Evolutionary conservation across 345 rosid genomes (phyloP).

Genomic region (Populus simonii): DNA sequence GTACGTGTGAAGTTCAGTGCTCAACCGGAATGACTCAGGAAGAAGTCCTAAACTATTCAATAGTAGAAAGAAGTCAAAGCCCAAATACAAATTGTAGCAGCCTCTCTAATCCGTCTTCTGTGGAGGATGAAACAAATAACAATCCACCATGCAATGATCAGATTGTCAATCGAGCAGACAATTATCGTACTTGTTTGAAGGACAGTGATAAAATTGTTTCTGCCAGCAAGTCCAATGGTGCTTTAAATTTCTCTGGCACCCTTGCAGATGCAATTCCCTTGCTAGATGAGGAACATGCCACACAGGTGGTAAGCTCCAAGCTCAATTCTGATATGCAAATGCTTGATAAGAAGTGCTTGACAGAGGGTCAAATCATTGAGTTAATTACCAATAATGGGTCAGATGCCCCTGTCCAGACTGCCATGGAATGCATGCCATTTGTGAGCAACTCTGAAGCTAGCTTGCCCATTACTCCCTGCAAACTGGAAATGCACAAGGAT

Average conservation of each 20-base stretch:
- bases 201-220: constrained; percentile 38
- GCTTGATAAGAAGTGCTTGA: constrained; percentile 33
- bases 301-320: constrained; percentile 21
- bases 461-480: constrained; percentile 78
- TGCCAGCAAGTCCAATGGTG: constrained; percentile 28
- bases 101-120: constrained; percentile 79
- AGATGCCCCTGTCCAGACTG: constrained; percentile 38
- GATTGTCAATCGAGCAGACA: constrained; percentile 42
- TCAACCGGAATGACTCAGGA: constrained; percentile 37
- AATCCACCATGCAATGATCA: constrained; percentile 37
- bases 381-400: constrained; percentile 40
- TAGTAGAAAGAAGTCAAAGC: constrained; percentile 80
- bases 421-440: constrained; percentile 44
- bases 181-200: constrained; percentile 39
- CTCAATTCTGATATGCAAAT: constrained; percentile 35
- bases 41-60: constrained; percentile 39
- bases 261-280: constrained; percentile 33
- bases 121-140: constrained; percentile 80
- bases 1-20: constrained; percentile 48
- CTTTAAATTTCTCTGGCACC: constrained; percentile 25
- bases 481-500: constrained; percentile 53
- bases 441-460: constrained; percentile 43
- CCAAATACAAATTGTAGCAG: constrained; percentile 90
- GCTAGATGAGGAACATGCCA: constrained; percentile 29
- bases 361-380: constrained; percentile 29